These are phyloP conservation scores for Gaertneriomyces semiglobifer DNA, from an alignment of 192 early-diverging fungal genomes.

Conservation along the genomic window DNA sequence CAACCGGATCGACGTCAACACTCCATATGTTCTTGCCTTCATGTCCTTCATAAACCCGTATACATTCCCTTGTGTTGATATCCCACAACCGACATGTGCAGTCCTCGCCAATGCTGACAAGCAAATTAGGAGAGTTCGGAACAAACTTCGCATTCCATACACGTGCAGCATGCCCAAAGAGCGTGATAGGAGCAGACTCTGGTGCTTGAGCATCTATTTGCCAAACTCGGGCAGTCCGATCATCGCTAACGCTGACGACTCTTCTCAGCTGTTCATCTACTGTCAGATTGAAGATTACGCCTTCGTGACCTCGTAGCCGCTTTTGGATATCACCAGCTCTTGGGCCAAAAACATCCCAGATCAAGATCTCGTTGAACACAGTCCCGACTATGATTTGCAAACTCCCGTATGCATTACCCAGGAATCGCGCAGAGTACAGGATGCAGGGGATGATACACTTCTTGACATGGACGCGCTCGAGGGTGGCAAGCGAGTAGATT, in stretches of 20 bases:
- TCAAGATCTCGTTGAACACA: slow-evolving; percentile 75
- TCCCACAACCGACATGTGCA: slow-evolving; percentile 78
- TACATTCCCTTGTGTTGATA: slow-evolving; percentile 41
- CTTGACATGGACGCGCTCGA: slow-evolving; percentile 28
- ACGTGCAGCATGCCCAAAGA: slow-evolving; percentile 75
- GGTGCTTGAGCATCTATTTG: slow-evolving; percentile 16
- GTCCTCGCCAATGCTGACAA: slow-evolving; percentile 76
- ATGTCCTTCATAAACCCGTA: slow-evolving; percentile 78
- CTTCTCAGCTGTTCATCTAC: slow-evolving; percentile 59
- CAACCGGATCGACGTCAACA: slow-evolving; percentile 56
- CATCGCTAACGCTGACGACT: slow-evolving; percentile 74
- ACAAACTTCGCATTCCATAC: slow-evolving; percentile 75
- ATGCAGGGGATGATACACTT: slow-evolving; percentile 69
- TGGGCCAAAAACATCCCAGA: slow-evolving; percentile 57
- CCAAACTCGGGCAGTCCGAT: slow-evolving; percentile 80
- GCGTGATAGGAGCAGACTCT: neutral
- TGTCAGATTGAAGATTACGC: slow-evolving; percentile 73
- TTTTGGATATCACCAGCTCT: slow-evolving; percentile 43
- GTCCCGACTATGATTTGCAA: slow-evolving; percentile 71
- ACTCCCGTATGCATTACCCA: slow-evolving; percentile 46
- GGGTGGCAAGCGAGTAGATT: slow-evolving; percentile 45
- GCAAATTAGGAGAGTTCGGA: slow-evolving; percentile 27
- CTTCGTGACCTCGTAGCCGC: slow-evolving; percentile 57
- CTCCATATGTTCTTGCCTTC: slow-evolving; percentile 79
- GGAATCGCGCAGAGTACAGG: slow-evolving; percentile 72